phyloP scores from a whole-genome alignment of 1,139 yeast genomes.

The Yamadazyma pseudoaaseri region DNA sequence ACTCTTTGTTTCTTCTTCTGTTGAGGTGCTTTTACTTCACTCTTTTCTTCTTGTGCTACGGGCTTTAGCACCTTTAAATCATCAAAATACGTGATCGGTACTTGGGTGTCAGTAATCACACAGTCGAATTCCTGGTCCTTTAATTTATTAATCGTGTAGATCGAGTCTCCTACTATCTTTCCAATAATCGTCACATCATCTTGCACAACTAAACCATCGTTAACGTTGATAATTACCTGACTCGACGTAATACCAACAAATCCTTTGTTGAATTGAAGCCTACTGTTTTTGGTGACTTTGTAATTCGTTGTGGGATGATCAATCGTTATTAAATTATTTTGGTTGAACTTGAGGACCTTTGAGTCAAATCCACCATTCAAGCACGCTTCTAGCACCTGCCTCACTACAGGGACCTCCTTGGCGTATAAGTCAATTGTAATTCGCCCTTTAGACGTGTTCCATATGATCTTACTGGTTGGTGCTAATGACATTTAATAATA shows the following conservation, averaged over 20 bases:
- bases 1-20: constrained; percentile 20
- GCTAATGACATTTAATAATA: constrained; percentile 6
- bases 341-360: constrained; percentile 31
- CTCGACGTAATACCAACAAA: constrained; percentile 49
- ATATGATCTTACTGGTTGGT: constrained; percentile 58
- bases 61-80: constrained; percentile 4
- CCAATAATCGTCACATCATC: constrained; percentile 60
- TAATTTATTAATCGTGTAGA: constrained; percentile 53
- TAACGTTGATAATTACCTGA: constrained; percentile 55
- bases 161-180: constrained; percentile 57
- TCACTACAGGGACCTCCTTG: constrained; percentile 58
- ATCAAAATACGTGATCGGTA: constrained; percentile 9
- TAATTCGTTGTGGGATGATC: constrained; percentile 2
- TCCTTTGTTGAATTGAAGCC: constrained; percentile 57
- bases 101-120: constrained; percentile 38
- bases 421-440: constrained; percentile 70
- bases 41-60: neutral
- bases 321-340: constrained; percentile 7
- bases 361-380: constrained; percentile 41
- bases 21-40: constrained; percentile 12
- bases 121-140: constrained; percentile 49
- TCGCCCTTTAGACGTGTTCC: constrained; percentile 60
- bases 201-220: constrained; percentile 39
- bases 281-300: constrained; percentile 29
- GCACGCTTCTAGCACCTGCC: constrained; percentile 51